These are phyloP conservation scores for Nitzschia sp. DNA, from an alignment of 108 stramenopile species.

Conservation along the genomic window DNA sequence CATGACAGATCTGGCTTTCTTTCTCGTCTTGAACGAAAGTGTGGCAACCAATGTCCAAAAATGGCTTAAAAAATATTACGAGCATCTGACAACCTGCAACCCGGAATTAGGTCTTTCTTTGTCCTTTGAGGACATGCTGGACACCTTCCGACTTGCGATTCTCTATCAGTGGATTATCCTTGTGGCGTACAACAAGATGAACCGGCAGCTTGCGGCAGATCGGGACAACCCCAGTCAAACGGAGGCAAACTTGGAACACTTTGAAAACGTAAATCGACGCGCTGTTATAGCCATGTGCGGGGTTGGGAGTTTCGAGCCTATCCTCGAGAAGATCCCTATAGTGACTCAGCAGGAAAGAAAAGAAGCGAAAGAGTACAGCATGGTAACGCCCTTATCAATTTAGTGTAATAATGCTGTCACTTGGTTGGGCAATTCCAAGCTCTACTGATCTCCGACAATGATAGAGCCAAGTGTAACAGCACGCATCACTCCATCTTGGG, in stretches of 20 bases:
- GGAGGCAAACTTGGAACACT: conserved; percentile 14
- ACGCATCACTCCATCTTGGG: conserved; percentile 10
- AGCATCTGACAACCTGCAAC: conserved; percentile 6
- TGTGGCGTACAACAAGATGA: conserved; percentile 39
- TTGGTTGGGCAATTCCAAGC: too few relatives aligned
- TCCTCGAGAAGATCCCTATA: background rate
- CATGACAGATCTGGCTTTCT: conserved; percentile 50
- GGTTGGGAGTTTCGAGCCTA: conserved; percentile 6
- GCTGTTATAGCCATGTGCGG: conserved; percentile 10
- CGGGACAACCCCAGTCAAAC: background rate
- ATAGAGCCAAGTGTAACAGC: background rate
- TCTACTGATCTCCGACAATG: too few relatives aligned
- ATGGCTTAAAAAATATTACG: conserved; percentile 5
- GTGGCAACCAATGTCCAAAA: conserved; percentile 4
- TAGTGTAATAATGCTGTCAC: too few relatives aligned
- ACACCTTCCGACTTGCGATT: conserved; percentile 34
- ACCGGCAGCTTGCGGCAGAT: conserved; percentile 23
- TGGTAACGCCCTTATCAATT: conserved; percentile 5
- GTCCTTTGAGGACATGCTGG: conserved; percentile 23
- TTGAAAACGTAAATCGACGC: conserved; percentile 24
- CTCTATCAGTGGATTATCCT: conserved; percentile 43
- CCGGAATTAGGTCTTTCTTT: background rate
- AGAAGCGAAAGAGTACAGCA: conserved; percentile 12
- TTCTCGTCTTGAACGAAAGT: conserved; percentile 32
- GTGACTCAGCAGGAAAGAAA: background rate